These are phyloP conservation scores for Dictyostelium brefeldianum DNA, from an alignment of 78 protist species.

Conservation along the genomic window DNA sequence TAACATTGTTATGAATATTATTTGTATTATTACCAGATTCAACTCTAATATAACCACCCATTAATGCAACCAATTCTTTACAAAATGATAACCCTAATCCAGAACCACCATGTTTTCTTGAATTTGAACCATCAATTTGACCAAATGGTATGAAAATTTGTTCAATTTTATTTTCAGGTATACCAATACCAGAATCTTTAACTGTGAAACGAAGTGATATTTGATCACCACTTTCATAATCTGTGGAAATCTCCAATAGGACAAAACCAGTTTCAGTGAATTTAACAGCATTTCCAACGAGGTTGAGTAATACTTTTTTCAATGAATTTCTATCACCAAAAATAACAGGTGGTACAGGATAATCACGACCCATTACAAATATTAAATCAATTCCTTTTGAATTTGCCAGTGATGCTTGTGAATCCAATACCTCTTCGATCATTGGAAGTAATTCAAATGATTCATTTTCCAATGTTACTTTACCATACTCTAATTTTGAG, in stretches of 20 bases:
- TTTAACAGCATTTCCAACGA: constrained; percentile 80
- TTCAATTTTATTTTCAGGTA: constrained; percentile 45
- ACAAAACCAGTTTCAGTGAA: constrained; percentile 78
- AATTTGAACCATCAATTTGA: constrained; percentile 83
- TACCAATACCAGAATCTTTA: constrained; percentile 89
- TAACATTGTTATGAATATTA: too few relatives aligned
- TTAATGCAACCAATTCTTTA: constrained; percentile 68
- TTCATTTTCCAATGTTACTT: constrained; percentile 48
- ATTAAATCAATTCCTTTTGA: constrained; percentile 57
- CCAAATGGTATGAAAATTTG: constrained; percentile 82
- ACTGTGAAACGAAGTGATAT: constrained; percentile 65
- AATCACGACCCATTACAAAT: constrained; percentile 41
- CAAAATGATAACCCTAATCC: constrained; percentile 86
- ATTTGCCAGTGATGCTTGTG: background rate
- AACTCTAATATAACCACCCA: constrained; percentile 82
- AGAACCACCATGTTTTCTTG: constrained; percentile 85
- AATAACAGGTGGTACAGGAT: constrained; percentile 70
- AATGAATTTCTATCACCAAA: constrained; percentile 54
- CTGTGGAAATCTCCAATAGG: constrained; percentile 42
- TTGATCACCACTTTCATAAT: constrained; percentile 57
- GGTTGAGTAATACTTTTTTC: constrained; percentile 55
- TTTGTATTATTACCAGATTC: constrained; percentile 1
- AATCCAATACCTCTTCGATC: constrained; percentile 62
- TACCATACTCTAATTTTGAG: constrained; percentile 61
- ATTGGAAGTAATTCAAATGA: constrained; percentile 58